Conservation (phyloP, 192 early-diverging fungal genomes). For the Coemansia sp. region DNA sequence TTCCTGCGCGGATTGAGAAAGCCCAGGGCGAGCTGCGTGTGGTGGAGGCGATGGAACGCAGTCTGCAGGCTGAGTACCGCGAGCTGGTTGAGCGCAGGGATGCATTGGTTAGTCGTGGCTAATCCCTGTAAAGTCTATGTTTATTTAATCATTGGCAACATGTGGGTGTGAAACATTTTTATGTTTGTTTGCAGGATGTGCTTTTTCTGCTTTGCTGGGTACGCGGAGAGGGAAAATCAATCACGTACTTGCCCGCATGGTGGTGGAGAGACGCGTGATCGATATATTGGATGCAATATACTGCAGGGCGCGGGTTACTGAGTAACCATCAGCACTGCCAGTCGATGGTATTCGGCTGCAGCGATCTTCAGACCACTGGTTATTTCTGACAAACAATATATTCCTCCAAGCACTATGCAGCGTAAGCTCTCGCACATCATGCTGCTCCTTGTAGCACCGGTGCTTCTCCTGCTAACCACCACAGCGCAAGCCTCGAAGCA, state of each 20-base stretch:
- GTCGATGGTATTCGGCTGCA: too few species aligned
- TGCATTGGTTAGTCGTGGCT: constrained; percentile 2
- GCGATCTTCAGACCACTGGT: too few species aligned
- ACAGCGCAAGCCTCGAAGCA: constrained; percentile 3
- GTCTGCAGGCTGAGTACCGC: constrained; percentile 68
- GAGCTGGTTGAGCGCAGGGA: constrained; percentile 52
- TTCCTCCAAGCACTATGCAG: background rate
- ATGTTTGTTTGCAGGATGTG: background rate
- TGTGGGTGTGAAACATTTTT: background rate
- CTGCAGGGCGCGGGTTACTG: background rate
- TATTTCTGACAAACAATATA: too few species aligned
- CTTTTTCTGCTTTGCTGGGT: too few species aligned
- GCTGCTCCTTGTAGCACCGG: constrained; percentile 7
- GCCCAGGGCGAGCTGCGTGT: constrained; percentile 46
- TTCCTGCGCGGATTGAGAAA: constrained; percentile 56
- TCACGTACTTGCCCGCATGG: too few species aligned
- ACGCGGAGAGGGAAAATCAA: background rate
- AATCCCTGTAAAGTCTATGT: background rate
- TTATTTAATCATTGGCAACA: background rate
- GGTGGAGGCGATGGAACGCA: constrained; percentile 51
- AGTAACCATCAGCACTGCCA: too few species aligned
- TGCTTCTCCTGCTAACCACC: constrained; percentile 2
- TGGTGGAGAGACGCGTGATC: too few species aligned
- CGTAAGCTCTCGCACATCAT: background rate
- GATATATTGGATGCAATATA: too few species aligned